Evolutionary conservation across 1,284 basidiomycete genomes (phyloP).

Genomic region (Butyriboletus regius): DNA sequence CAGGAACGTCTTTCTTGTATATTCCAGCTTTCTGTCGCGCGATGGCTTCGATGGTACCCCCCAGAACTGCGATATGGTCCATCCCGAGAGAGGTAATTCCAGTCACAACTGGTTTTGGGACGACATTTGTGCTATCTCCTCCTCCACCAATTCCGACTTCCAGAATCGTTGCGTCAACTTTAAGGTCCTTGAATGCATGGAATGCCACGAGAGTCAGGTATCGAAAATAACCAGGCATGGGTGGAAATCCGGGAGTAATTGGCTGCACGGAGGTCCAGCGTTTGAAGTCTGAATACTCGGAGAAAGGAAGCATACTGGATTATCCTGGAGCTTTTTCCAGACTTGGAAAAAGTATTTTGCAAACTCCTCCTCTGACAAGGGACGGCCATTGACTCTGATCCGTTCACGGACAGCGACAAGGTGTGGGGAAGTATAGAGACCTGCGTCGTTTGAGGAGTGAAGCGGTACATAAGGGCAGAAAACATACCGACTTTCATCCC

Average conservation of each 20-base stretch:
- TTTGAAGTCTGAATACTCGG: not conserved
- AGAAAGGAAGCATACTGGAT: constrained; percentile 33
- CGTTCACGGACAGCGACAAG: constrained; percentile 92
- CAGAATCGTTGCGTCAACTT: constrained; percentile 82
- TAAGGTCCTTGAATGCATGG: constrained; percentile 77
- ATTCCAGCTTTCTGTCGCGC: constrained; percentile 96
- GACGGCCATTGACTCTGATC: constrained; percentile 87
- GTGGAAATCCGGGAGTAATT: constrained; percentile 51
- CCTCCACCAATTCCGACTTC: constrained; percentile 96
- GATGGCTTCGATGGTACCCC: constrained; percentile 84
- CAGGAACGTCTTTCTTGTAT: constrained; percentile 86
- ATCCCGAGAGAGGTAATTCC: constrained; percentile 88
- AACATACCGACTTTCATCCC: constrained; percentile 64
- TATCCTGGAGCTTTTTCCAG: constrained; percentile 81
- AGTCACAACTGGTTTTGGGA: constrained; percentile 81
- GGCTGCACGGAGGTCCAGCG: constrained; percentile 30
- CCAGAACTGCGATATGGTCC: constrained; percentile 88
- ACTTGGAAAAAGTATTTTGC: constrained; percentile 92
- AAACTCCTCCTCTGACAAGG: constrained; percentile 83
- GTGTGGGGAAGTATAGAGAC: constrained; percentile 95
- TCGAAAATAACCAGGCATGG: constrained; percentile 89
- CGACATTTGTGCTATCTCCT: constrained; percentile 94
- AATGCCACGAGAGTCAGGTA: constrained; percentile 89
- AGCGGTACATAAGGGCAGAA: not conserved
- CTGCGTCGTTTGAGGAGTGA: constrained; percentile 34